Conservation (phyloP, 2,329 filamentous ascomycete genomes). For the Aureobasidium sp. region DNA sequence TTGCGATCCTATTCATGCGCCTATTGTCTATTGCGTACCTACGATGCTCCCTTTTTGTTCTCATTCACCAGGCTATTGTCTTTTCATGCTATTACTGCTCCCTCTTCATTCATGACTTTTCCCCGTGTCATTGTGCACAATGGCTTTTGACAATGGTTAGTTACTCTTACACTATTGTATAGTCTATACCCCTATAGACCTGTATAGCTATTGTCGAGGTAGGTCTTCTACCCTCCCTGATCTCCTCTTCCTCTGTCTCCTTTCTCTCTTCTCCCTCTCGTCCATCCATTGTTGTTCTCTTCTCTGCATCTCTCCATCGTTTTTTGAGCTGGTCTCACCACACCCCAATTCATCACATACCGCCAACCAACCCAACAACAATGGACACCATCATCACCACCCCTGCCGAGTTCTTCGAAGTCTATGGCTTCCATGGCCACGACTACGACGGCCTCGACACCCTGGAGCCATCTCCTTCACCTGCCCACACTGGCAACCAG, state of each 20-base stretch:
- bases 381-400: not conserved
- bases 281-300: not conserved
- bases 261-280: not conserved
- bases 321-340: not conserved
- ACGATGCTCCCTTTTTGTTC: not conserved
- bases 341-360: not conserved
- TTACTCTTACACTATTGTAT: not conserved
- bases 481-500: not conserved
- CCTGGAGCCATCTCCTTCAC: not conserved
- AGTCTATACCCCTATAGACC: not conserved
- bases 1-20: not conserved
- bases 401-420: not conserved
- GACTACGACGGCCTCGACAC: not conserved
- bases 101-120: not conserved
- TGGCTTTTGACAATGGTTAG: not conserved
- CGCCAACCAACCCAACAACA: not conserved
- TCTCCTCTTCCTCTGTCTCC: not conserved
- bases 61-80: not conserved
- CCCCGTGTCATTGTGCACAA: conserved; percentile 1
- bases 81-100: not conserved
- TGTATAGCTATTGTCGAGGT: conserved; percentile 7
- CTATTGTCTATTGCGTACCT: not conserved
- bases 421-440: not conserved
- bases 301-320: not conserved
- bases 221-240: not conserved